phyloP scores from a whole-genome alignment of 441 rosid species.

The Rhodomyrtus psidioides region DNA sequence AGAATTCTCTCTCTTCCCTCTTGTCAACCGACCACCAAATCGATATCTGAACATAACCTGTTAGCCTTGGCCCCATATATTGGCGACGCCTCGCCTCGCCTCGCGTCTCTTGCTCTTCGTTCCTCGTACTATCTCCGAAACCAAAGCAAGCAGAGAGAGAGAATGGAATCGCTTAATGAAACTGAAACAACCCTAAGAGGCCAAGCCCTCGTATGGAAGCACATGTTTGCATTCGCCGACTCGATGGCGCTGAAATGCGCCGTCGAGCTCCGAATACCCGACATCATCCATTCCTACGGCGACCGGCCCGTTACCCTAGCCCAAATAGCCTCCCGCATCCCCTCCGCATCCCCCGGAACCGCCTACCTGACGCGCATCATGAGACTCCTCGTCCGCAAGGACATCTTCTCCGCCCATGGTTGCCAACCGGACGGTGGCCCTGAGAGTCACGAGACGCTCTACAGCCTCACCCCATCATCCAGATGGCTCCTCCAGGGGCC shows the following conservation, averaged over 20 bases:
- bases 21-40: background rate
- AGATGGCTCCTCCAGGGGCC: background rate
- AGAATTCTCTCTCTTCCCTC: background rate
- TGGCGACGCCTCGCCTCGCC: too few relatives aligned
- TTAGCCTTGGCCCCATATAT: background rate
- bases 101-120: background rate
- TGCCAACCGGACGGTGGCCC: background rate
- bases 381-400: background rate
- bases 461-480: background rate
- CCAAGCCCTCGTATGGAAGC: background rate
- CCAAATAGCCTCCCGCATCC: background rate
- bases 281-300: conserved; percentile 3
- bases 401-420: background rate
- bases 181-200: background rate
- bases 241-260: conserved; percentile 6
- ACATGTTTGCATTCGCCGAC: background rate
- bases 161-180: background rate
- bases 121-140: background rate
- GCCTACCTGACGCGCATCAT: background rate
- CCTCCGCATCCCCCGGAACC: background rate
- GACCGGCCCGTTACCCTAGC: background rate
- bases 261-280: background rate
- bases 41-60: background rate
- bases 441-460: background rate
- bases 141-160: background rate